phyloP scores from a whole-genome alignment of 169 alveolate species.

The Plasmodium gonderi region DNA sequence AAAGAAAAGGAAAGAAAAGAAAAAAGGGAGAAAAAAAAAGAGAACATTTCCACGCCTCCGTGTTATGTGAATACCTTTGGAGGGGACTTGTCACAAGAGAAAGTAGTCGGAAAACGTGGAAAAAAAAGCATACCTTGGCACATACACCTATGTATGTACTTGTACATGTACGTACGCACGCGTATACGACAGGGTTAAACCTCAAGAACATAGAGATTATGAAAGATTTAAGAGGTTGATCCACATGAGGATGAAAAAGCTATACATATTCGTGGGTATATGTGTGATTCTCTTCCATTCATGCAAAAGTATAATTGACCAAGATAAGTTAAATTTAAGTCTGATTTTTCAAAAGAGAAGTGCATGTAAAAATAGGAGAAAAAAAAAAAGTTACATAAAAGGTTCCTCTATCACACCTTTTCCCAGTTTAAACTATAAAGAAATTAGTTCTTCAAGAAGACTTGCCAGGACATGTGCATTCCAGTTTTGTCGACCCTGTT shows the following conservation, averaged over 20 bases:
- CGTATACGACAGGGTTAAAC: too few relatives aligned
- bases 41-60: too few relatives aligned
- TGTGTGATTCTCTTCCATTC: not conserved
- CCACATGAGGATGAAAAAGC: conserved; percentile 4
- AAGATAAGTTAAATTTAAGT: not conserved
- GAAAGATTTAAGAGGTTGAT: not conserved
- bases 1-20: too few relatives aligned
- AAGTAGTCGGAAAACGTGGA: too few relatives aligned
- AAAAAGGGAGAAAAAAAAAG: too few relatives aligned
- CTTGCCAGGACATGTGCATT: not conserved
- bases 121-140: too few relatives aligned
- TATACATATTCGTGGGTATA: conserved; percentile 10
- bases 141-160: too few relatives aligned
- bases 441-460: not conserved
- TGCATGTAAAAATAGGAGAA: not conserved
- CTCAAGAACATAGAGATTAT: too few relatives aligned
- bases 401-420: not conserved
- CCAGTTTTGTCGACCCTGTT: not conserved
- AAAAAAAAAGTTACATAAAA: not conserved
- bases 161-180: too few relatives aligned
- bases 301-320: conserved; percentile 18
- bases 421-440: not conserved
- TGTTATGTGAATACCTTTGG: too few relatives aligned
- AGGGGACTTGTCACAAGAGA: too few relatives aligned
- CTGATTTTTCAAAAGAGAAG: not conserved